Evolutionary conservation across 495 filamentous ascomycete genomes (phyloP).

Genomic region (Parachaetomium inaequale): DNA sequence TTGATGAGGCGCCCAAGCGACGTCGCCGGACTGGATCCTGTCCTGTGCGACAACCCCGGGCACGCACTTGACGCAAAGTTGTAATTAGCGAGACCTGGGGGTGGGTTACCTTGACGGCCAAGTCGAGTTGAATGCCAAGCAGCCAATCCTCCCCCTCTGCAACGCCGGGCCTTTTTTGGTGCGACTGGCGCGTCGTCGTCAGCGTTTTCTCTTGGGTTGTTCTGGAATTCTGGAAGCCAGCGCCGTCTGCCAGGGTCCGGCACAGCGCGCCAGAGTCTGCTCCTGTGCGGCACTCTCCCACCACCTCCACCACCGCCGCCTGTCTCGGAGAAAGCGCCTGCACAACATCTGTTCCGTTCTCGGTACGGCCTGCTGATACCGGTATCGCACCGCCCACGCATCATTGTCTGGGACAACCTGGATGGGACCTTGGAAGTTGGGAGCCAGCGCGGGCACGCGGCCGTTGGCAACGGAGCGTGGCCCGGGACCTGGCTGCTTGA

Average conservation of each 20-base stretch:
- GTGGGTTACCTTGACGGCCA: neutral
- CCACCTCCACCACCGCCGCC: neutral
- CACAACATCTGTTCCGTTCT: neutral
- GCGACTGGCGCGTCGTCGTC: neutral
- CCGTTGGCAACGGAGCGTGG: neutral
- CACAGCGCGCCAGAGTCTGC: constrained; percentile 17
- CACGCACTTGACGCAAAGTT: neutral
- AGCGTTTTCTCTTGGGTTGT: constrained; percentile 10
- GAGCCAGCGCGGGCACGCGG: neutral
- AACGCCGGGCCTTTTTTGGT: neutral
- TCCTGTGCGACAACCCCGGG: neutral
- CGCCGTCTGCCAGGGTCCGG: constrained; percentile 8
- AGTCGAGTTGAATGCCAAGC: neutral
- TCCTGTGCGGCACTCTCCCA: constrained; percentile 6
- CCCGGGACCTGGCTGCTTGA: neutral
- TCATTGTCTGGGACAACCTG: too few relatives aligned
- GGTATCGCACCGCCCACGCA: too few relatives aligned
- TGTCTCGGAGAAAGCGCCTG: neutral
- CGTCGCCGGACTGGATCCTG: neutral
- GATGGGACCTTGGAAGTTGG: too few relatives aligned
- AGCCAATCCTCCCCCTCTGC: neutral
- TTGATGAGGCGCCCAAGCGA: constrained; percentile 5
- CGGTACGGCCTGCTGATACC: too few relatives aligned
- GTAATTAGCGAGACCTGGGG: neutral
- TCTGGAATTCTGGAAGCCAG: constrained; percentile 26